Evolutionary conservation across 2,329 filamentous ascomycete species (phyloP).

Genomic region (Pseudocercospora musae): DNA sequence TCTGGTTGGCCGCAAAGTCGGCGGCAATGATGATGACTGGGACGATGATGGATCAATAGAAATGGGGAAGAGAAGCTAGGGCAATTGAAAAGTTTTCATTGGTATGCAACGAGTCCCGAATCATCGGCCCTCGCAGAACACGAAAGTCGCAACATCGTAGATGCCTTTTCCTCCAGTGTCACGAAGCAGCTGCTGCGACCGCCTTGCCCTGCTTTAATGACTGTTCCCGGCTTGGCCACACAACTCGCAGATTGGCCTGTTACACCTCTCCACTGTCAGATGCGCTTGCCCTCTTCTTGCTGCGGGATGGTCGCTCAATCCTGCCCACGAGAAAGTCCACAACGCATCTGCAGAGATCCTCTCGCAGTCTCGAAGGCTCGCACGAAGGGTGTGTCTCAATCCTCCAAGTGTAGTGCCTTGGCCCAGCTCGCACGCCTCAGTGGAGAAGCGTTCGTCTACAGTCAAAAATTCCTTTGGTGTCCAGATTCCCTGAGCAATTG

Average conservation of each 20-base stretch:
- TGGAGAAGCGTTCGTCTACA: no score
- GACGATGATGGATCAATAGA: slow-evolving; percentile 47
- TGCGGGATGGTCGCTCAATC: no score
- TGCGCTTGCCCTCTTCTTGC: no score
- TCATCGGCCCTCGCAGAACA: no score
- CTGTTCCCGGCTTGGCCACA: no score
- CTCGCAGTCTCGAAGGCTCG: neutral
- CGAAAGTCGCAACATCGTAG: no score
- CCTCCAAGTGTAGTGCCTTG: neutral
- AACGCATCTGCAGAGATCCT: neutral
- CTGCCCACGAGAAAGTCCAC: neutral
- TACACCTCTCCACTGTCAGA: no score
- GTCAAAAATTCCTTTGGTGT: neutral
- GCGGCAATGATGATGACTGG: slow-evolving; percentile 43
- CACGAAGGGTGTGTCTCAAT: neutral
- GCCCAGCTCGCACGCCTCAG: neutral
- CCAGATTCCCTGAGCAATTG: neutral
- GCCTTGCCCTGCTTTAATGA: no score
- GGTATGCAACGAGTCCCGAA: no score
- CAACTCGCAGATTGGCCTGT: no score
- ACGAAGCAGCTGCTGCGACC: no score
- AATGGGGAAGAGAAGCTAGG: slow-evolving; percentile 65
- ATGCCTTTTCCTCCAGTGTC: no score
- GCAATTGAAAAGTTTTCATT: neutral
- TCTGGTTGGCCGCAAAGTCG: slow-evolving; percentile 65